phyloP scores from a whole-genome alignment of 1,284 basidiomycete species.

The Mrakiaceae sp. region DNA sequence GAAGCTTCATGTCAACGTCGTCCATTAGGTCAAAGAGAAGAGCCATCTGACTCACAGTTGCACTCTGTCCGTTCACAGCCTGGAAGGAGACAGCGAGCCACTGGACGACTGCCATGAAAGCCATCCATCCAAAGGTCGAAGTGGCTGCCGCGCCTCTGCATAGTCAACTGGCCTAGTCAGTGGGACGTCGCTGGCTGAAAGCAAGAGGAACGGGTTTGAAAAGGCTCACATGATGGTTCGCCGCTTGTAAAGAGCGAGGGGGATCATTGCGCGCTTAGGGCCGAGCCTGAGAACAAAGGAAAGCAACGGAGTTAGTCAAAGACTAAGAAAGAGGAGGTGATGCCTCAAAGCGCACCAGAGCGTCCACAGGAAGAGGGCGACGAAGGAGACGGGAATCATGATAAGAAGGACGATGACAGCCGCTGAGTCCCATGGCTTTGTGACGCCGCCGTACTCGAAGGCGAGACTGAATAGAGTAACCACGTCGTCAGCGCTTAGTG shows the following conservation, averaged over 20 bases:
- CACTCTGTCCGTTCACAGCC: conserved; percentile 23
- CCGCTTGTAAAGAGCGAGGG: conserved; percentile 30
- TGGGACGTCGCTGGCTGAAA: not conserved
- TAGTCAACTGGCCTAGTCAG: not conserved
- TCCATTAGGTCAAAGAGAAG: not conserved
- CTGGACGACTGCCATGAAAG: conserved; percentile 32
- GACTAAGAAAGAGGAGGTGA: no score
- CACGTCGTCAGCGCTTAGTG: not conserved
- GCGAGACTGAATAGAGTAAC: not conserved
- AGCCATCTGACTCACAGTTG: conserved; percentile 21
- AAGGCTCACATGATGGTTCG: conserved; percentile 24
- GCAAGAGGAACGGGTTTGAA: conserved; percentile 1
- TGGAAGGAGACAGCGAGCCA: conserved; percentile 26
- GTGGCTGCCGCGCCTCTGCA: not conserved
- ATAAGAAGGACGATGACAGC: conserved; percentile 34
- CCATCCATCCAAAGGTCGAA: conserved; percentile 14
- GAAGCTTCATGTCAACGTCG: not conserved
- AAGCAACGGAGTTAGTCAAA: no score
- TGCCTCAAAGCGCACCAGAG: conserved; percentile 19
- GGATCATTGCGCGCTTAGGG: conserved; percentile 33
- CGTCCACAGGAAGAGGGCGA: conserved; percentile 31
- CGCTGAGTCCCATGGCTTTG: conserved; percentile 31
- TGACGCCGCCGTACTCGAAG: conserved; percentile 23
- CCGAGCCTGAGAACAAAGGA: conserved; percentile 19
- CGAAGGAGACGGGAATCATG: conserved; percentile 28